Evolutionary conservation across 2,329 filamentous ascomycete species (phyloP), one percentile per base, ranked within the genome.

Genomic region (Bipolaris gigantea): DNA sequence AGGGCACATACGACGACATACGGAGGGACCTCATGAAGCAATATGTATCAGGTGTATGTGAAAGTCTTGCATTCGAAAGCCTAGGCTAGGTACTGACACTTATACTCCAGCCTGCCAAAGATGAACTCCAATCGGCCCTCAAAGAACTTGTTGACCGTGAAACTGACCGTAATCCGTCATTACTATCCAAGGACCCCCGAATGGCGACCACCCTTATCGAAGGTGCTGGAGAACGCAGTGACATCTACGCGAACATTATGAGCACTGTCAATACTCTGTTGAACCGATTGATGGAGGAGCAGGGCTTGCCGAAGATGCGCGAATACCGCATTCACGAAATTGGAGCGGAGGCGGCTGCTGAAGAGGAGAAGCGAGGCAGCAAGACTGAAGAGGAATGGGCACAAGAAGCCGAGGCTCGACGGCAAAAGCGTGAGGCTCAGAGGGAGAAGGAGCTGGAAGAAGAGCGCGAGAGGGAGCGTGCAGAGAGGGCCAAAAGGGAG

Each of bases 1-100:
- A 90, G 74, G 90, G 90, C 56, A 88, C 89, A 53, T 94, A 92
- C 69, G 90, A 94, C 74, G 79, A 82, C 13, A 83, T 92, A 59
- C 85, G 89, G 57, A 92, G 91, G 70, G 83, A 89, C 64, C 81
- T 90, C 10, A 91, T 89, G 83, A 84, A 89, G 41, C 86, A 89
- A 53, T 90, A 90, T 62, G 85, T 87, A 66, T 82, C 83, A 27
- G 87, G 85, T 62, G 88, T 90, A 81, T 53, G 82, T 63, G 21
- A 53, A 11, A 30, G 11, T 4, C 23, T 52, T 19, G 9, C 80
- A 55, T 81, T 52, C 15, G 54, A 5, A 13, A 55, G 5, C 0
- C 5, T 27, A 11, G 19, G 53, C 15, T 39, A 25, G 13, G 44
- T 18, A 40, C 48, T 50, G 46, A 52, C 38, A 3, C 6, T 19